phyloP scores from a whole-genome alignment of 768 basidiomycete species.

The Tephrocybe sp. region DNA sequence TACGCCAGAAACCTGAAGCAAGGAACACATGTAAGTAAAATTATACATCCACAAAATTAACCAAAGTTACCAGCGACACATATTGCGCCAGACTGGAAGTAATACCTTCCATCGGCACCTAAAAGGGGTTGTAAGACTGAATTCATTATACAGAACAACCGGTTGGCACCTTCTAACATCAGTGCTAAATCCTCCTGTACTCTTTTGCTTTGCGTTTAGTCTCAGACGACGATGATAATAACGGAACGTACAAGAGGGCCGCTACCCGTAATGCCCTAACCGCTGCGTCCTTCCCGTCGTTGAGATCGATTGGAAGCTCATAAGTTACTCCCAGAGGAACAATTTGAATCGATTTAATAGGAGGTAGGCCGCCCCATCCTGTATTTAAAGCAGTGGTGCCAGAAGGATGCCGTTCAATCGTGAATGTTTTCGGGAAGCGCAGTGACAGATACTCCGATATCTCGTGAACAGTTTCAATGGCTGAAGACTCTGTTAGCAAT shows the following conservation, averaged over 20 bases:
- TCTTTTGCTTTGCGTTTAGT: constrained; percentile 28
- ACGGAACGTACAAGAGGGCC: constrained; percentile 54
- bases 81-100: constrained; percentile 75
- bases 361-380: constrained; percentile 46
- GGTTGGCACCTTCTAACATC: constrained; percentile 55
- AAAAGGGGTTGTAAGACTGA: not conserved
- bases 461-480: constrained; percentile 68
- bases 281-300: constrained; percentile 33
- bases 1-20: constrained; percentile 67
- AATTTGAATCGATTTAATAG: constrained; percentile 54
- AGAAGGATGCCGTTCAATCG: constrained; percentile 42
- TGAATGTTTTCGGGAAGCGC: constrained; percentile 61
- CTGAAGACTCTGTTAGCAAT: constrained; percentile 28
- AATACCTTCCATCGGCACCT: constrained; percentile 70
- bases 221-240: not conserved
- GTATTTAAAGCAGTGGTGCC: constrained; percentile 20
- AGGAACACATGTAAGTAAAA: not conserved
- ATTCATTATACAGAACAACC: constrained; percentile 7
- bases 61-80: constrained; percentile 53
- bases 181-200: constrained; percentile 59
- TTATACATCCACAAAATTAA: not conserved
- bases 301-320: constrained; percentile 42
- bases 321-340: constrained; percentile 48
- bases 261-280: constrained; percentile 63
- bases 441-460: constrained; percentile 64